A percentile compares a stretch with the other conserved stretches of the same genome.
Evolutionary conservation across 805 yeast species (phyloP).

Genomic region (Ogataea ramenticola): DNA sequence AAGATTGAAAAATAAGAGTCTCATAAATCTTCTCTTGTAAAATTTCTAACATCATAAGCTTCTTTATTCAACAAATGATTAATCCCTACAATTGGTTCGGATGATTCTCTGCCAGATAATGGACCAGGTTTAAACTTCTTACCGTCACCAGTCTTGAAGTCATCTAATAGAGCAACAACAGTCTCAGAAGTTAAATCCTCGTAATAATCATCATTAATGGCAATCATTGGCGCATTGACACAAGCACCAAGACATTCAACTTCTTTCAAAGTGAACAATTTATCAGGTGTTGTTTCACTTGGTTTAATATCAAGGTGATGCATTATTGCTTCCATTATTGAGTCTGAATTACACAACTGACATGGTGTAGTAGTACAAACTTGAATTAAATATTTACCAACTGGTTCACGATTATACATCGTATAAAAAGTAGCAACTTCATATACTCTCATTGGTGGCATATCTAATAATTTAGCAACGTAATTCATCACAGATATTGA

Average conservation of each 20-base stretch:
- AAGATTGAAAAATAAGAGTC: not conserved
- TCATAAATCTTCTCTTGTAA: conserved; percentile 67
- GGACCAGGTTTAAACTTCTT: conserved; percentile 63
- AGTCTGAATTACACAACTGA: conserved; percentile 76
- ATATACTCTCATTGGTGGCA: conserved; percentile 93
- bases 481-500: conserved; percentile 86
- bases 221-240: conserved; percentile 86
- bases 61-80: conserved; percentile 52
- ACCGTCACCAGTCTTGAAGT: conserved; percentile 46
- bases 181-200: conserved; percentile 74
- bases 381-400: conserved; percentile 79
- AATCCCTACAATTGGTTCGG: conserved; percentile 72
- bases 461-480: conserved; percentile 74
- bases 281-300: conserved; percentile 72
- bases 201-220: conserved; percentile 72
- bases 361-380: conserved; percentile 90
- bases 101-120: conserved; percentile 55
- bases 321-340: conserved; percentile 64
- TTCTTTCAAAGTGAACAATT: conserved; percentile 73
- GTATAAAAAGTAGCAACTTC: conserved; percentile 91
- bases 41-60: conserved; percentile 61
- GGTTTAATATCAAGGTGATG: conserved; percentile 56
- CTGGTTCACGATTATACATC: conserved; percentile 81
- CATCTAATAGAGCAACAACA: conserved; percentile 53
- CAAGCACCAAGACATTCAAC: conserved; percentile 92